Evolutionary conservation across 495 filamentous ascomycete genomes (phyloP).

Genomic region (Penicillium crystallinum): DNA sequence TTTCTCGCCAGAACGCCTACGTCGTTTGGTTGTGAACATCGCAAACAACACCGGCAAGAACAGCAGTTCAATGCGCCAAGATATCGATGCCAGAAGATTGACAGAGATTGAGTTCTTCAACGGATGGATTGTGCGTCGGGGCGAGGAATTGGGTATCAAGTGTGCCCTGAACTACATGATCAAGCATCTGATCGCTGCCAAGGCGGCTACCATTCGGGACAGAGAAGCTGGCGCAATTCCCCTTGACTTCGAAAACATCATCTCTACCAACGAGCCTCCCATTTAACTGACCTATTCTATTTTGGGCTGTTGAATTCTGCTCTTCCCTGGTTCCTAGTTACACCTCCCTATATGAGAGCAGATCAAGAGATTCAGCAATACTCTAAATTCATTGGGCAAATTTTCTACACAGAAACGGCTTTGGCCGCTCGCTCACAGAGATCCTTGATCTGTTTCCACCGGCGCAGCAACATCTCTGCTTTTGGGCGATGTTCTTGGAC

Average conservation of each 20-base stretch:
- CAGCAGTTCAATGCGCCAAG: constrained; percentile 76
- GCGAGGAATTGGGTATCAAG: constrained; percentile 60
- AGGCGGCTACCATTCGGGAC: constrained; percentile 13
- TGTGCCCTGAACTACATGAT: constrained; percentile 66
- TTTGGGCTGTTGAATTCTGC: neutral
- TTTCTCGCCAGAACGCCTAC: constrained; percentile 52
- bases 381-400: neutral
- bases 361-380: neutral
- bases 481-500: constrained; percentile 21
- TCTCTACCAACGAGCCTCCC: constrained; percentile 7
- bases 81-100: constrained; percentile 51
- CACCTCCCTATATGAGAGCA: neutral
- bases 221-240: constrained; percentile 31
- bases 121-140: constrained; percentile 71
- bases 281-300: neutral
- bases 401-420: constrained; percentile 15
- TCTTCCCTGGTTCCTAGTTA: neutral
- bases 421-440: constrained; percentile 33
- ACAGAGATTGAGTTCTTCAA: constrained; percentile 85
- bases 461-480: constrained; percentile 35
- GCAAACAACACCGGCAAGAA: constrained; percentile 61
- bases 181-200: constrained; percentile 50
- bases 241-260: constrained; percentile 21
- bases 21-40: constrained; percentile 50
- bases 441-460: constrained; percentile 49